Conservation (phyloP, 352 stramenopile genomes). For the Pythium volutum region DNA sequence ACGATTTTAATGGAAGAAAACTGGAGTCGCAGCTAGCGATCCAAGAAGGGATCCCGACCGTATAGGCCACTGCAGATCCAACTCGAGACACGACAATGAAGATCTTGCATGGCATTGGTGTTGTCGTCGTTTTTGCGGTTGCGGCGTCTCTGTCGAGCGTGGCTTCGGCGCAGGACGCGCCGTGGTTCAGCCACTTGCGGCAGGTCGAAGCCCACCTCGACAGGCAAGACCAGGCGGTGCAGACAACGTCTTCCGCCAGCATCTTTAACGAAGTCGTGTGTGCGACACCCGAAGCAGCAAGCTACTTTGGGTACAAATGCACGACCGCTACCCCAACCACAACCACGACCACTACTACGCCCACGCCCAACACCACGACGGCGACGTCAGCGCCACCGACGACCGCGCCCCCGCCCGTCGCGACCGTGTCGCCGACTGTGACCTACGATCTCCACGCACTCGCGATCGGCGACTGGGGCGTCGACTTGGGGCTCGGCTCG, state of each 20-base stretch:
- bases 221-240: not conserved
- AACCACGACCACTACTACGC: conserved; percentile 2
- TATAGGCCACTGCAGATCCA: too few species aligned
- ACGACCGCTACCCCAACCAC: not conserved
- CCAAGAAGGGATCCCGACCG: too few species aligned
- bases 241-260: conserved; percentile 19
- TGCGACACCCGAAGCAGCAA: conserved; percentile 30
- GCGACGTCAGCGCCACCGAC: conserved; percentile 12
- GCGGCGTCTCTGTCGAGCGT: not conserved
- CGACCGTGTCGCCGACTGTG: conserved; percentile 31
- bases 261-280: conserved; percentile 46
- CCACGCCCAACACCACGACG: conserved; percentile 11
- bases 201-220: conserved; percentile 7
- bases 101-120: not conserved
- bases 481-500: conserved; percentile 56
- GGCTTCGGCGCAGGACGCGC: not conserved
- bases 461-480: conserved; percentile 68
- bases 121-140: not conserved
- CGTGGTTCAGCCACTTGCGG: conserved; percentile 5
- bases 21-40: too few species aligned
- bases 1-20: not conserved
- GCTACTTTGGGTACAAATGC: conserved; percentile 50
- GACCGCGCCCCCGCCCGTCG: conserved; percentile 16
- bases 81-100: not conserved
- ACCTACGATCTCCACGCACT: conserved; percentile 61